phyloP scores from a whole-genome alignment of 345 rosid species.

The Lumnitzera littorea region DNA sequence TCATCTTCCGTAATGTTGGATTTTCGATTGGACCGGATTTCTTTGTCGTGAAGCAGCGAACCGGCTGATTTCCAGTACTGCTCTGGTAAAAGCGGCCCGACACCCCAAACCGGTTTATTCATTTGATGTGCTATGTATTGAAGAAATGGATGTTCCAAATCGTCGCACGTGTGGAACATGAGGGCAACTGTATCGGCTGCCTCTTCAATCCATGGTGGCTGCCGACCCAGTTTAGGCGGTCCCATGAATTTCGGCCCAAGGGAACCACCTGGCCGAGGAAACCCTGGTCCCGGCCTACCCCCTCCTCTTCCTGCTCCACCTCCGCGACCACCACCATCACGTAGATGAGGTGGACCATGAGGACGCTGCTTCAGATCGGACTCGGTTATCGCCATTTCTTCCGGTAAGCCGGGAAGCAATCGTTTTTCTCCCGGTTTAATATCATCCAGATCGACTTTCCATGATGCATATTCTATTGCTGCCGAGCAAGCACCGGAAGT shows the following conservation, averaged over 20 bases:
- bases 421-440: constrained; percentile 16
- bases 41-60: constrained; percentile 24
- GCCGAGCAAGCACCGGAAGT: constrained; percentile 25
- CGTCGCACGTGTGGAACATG: constrained; percentile 33
- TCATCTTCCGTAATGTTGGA: constrained; percentile 25
- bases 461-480: constrained; percentile 21
- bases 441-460: constrained; percentile 14
- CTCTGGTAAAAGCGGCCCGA: constrained; percentile 37
- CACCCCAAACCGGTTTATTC: constrained; percentile 35
- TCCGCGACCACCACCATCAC: neutral
- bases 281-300: neutral
- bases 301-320: neutral
- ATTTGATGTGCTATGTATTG: constrained; percentile 14
- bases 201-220: constrained; percentile 30
- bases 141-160: constrained; percentile 26
- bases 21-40: constrained; percentile 16
- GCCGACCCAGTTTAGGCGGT: constrained; percentile 26
- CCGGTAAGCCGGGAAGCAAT: constrained; percentile 21
- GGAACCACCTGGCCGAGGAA: neutral
- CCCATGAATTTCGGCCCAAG: constrained; percentile 8
- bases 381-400: constrained; percentile 16
- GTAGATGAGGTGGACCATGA: constrained; percentile 8
- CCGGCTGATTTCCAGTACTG: constrained; percentile 22
- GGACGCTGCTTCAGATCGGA: constrained; percentile 15
- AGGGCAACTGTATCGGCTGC: constrained; percentile 11